Conservation (phyloP, 257 asterid species). For the Plantago ovata region DNA sequence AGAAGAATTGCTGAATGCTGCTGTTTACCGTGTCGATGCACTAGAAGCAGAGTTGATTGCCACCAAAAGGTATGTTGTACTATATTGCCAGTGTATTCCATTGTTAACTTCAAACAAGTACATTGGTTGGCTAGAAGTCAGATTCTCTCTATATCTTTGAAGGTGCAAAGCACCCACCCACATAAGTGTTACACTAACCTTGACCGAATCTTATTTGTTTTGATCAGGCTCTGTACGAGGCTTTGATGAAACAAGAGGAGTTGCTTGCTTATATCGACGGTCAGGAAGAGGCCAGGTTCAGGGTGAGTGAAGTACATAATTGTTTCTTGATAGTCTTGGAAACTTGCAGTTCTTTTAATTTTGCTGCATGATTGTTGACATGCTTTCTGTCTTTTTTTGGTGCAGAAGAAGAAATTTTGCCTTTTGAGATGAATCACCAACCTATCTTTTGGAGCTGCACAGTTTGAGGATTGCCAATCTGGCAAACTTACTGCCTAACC, state of each 20-base stretch:
- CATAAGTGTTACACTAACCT: not conserved
- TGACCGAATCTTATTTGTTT: not conserved
- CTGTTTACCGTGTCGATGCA: constrained; percentile 83
- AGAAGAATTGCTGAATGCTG: constrained; percentile 77
- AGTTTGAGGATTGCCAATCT: constrained; percentile 10
- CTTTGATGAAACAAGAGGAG: constrained; percentile 73
- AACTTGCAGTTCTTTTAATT: not conserved
- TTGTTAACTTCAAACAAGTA: not conserved
- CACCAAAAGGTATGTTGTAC: constrained; percentile 57
- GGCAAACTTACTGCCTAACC: constrained; percentile 17
- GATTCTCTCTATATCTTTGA: too few species aligned
- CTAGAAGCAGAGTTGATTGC: constrained; percentile 84
- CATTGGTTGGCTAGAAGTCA: too few species aligned
- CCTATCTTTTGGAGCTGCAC: constrained; percentile 18
- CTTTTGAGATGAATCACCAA: constrained; percentile 34
- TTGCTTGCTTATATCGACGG: constrained; percentile 71
- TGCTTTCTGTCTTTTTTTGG: constrained; percentile 6
- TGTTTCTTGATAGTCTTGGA: constrained; percentile 1
- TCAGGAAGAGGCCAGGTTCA: constrained; percentile 47
- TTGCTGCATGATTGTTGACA: constrained; percentile 17
- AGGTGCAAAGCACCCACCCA: too few species aligned
- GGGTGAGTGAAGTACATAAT: constrained; percentile 31
- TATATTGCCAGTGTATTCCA: not conserved
- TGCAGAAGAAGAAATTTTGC: constrained; percentile 63
- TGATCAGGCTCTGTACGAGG: constrained; percentile 66